These are phyloP conservation scores for Huntiella moniliformis DNA, from an alignment of 2,329 filamentous ascomycete species.

Conservation along the genomic window DNA sequence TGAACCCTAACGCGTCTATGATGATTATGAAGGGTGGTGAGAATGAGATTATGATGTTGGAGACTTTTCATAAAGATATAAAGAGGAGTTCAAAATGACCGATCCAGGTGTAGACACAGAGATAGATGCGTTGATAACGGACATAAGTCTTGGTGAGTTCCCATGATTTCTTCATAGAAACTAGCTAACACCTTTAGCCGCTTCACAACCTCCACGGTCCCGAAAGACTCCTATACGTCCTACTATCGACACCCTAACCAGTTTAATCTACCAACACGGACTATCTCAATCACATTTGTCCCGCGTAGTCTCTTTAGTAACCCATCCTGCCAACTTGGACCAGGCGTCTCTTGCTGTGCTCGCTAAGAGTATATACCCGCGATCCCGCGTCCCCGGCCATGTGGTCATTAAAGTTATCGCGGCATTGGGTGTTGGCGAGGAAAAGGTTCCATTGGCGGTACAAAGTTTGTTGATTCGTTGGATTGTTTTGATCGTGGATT, in stretches of 20 bases:
- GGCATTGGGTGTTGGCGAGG: slow-evolving; percentile 56
- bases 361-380: slow-evolving; percentile 58
- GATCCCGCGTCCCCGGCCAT: slow-evolving; percentile 39
- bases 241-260: slow-evolving; percentile 42
- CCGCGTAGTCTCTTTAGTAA: slow-evolving; percentile 47
- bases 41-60: too few species aligned
- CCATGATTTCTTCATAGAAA: too few species aligned
- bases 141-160: too few species aligned
- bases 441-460: slow-evolving; percentile 52
- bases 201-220: slow-evolving; percentile 39
- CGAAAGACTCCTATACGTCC: slow-evolving; percentile 43
- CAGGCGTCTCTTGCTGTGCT: slow-evolving; percentile 53
- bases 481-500: slow-evolving; percentile 58
- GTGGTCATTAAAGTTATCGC: slow-evolving; percentile 48
- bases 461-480: slow-evolving; percentile 59
- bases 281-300: slow-evolving; percentile 41
- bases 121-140: too few species aligned
- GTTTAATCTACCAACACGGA: slow-evolving; percentile 48
- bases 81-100: too few species aligned
- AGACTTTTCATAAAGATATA: too few species aligned
- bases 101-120: too few species aligned
- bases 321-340: slow-evolving; percentile 49
- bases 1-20: too few species aligned
- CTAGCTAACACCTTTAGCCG: too few species aligned
- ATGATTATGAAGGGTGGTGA: too few species aligned